Conservation (phyloP, 768 basidiomycete genomes). For the Tulasnella sp. region DNA sequence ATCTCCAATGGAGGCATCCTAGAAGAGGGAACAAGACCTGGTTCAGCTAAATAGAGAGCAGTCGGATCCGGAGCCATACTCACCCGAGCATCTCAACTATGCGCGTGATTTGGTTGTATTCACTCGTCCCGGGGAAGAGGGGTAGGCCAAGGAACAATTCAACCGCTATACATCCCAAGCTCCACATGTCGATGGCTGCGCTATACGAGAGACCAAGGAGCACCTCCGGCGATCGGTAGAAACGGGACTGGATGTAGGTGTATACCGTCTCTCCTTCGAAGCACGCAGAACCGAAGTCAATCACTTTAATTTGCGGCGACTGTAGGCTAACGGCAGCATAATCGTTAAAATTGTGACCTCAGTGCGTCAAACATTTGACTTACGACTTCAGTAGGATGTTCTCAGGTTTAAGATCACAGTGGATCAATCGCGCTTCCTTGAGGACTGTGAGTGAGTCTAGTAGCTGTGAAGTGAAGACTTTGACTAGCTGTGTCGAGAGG, state of each 20-base stretch:
- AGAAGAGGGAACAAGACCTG: slow-evolving; percentile 6
- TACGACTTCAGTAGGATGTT: slow-evolving; percentile 96
- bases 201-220: slow-evolving; percentile 90
- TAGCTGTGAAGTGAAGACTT: slow-evolving; percentile 95
- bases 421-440: slow-evolving; percentile 91
- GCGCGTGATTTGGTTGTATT: slow-evolving; percentile 95
- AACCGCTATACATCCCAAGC: slow-evolving; percentile 94
- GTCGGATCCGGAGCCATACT: too few species aligned
- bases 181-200: slow-evolving; percentile 98
- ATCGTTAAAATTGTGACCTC: slow-evolving; percentile 1
- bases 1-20: slow-evolving; percentile 87
- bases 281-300: slow-evolving; percentile 98
- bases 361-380: slow-evolving; percentile 23
- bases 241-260: slow-evolving; percentile 97
- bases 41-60: too few species aligned
- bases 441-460: slow-evolving; percentile 85
- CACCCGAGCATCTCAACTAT: slow-evolving; percentile 99
- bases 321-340: slow-evolving; percentile 50
- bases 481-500: slow-evolving; percentile 89
- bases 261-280: slow-evolving; percentile 99
- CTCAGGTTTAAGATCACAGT: slow-evolving; percentile 98
- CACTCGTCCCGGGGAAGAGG: slow-evolving; percentile 95
- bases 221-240: slow-evolving; percentile 97
- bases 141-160: slow-evolving; percentile 95
- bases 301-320: slow-evolving; percentile 96